Conservation (phyloP, 2,329 filamentous ascomycete genomes). For the Zelopaecilomyces penicillatus region DNA sequence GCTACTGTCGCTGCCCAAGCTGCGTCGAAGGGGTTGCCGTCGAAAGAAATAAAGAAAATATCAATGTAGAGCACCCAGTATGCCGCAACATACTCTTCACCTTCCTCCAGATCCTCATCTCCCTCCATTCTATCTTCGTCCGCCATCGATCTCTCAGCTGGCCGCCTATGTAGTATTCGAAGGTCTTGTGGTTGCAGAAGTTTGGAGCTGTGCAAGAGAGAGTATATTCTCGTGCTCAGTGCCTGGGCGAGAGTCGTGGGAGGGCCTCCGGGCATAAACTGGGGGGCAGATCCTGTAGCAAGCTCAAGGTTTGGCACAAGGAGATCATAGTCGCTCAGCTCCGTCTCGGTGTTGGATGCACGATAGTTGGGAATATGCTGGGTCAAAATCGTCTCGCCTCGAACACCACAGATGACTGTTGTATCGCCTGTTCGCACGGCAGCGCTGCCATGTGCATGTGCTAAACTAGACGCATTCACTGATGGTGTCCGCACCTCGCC, state of each 20-base stretch:
- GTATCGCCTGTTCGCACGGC: constrained; percentile 85
- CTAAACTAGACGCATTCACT: constrained; percentile 74
- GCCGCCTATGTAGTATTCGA: constrained; percentile 59
- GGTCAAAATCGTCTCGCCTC: constrained; percentile 73
- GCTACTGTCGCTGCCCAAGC: constrained; percentile 80
- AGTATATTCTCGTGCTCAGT: constrained; percentile 70
- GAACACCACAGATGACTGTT: constrained; percentile 87
- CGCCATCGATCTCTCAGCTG: constrained; percentile 38
- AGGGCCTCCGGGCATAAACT: constrained; percentile 75
- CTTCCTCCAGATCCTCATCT: constrained; percentile 20
- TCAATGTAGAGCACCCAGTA: constrained; percentile 97
- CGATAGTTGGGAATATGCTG: constrained; percentile 64
- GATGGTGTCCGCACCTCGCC: constrained; percentile 62
- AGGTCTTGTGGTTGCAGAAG: constrained; percentile 61
- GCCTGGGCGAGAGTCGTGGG: constrained; percentile 76
- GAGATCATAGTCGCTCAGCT: constrained; percentile 57
- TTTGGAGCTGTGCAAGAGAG: constrained; percentile 62
- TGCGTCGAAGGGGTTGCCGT: constrained; percentile 86
- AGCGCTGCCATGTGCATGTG: constrained; percentile 83
- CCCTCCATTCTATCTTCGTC: constrained; percentile 34
- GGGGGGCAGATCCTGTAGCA: constrained; percentile 79
- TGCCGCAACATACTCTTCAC: constrained; percentile 54
- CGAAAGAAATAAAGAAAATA: constrained; percentile 85
- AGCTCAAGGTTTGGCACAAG: constrained; percentile 92
- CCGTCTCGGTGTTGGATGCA: constrained; percentile 31